These are phyloP conservation scores for Salix arbutifolia DNA, from an alignment of 345 rosid species.

Conservation along the genomic window DNA sequence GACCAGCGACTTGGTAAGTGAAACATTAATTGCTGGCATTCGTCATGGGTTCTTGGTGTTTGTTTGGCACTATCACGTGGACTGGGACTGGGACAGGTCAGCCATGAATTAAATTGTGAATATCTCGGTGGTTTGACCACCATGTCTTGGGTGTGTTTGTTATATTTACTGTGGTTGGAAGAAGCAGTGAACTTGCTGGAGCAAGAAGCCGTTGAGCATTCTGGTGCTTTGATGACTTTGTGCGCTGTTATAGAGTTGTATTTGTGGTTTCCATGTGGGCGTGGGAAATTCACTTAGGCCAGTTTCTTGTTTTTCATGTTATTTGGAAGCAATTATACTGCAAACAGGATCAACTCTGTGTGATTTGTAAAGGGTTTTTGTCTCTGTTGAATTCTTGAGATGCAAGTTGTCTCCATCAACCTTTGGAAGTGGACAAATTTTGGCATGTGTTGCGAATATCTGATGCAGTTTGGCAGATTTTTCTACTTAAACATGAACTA, in stretches of 20 bases:
- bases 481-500: neutral
- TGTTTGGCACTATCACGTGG: neutral
- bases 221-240: neutral
- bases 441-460: neutral
- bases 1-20: slow-evolving; percentile 7
- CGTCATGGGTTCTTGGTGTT: neutral
- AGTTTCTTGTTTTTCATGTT: neutral
- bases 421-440: neutral
- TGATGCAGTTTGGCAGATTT: neutral
- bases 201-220: neutral
- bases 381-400: neutral
- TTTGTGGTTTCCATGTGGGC: neutral
- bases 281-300: neutral
- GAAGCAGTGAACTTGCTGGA: neutral
- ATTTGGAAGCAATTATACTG: neutral
- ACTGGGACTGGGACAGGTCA: neutral
- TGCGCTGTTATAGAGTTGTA: neutral
- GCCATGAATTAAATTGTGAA: neutral
- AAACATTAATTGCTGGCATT: slow-evolving; percentile 11
- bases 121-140: neutral
- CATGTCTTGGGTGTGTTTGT: neutral
- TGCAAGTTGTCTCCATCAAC: neutral
- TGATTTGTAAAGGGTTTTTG: neutral
- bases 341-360: neutral
- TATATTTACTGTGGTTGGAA: neutral